Percentiles rank a stretch among this genome's conserved stretches.
Evolutionary conservation across 257 asterid genomes (phyloP).

Genomic region (Solanum habrochaites): DNA sequence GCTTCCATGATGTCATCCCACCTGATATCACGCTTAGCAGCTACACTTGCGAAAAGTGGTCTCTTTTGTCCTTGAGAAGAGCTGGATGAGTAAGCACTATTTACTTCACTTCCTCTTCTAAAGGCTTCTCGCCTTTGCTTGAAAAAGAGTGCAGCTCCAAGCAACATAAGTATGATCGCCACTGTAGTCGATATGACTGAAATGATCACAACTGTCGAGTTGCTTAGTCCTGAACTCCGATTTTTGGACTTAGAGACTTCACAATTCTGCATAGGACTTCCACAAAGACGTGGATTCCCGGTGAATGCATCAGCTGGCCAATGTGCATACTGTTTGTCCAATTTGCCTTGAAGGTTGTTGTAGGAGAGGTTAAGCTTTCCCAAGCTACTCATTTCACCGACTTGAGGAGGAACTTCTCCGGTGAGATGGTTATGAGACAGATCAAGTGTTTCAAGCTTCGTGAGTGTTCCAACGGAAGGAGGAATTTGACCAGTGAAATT

Average conservation of each 20-base stretch:
- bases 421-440: conserved; percentile 57
- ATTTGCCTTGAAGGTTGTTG: conserved; percentile 58
- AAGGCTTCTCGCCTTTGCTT: conserved; percentile 49
- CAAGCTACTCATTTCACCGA: conserved; percentile 74
- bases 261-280: conserved; percentile 63
- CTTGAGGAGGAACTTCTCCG: conserved; percentile 64
- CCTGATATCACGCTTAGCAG: conserved; percentile 40
- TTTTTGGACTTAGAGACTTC: conserved; percentile 7
- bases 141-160: conserved; percentile 58
- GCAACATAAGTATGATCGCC: conserved; percentile 34
- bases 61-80: conserved; percentile 67
- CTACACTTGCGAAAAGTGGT: conserved; percentile 38
- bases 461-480: conserved; percentile 35
- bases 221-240: conserved; percentile 17
- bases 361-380: conserved; percentile 66
- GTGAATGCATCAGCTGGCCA: conserved; percentile 70
- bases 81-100: conserved; percentile 43
- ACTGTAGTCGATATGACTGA: conserved; percentile 42
- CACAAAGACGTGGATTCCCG: conserved; percentile 65
- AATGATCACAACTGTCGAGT: conserved; percentile 46
- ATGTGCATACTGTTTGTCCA: conserved; percentile 46
- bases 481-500: conserved; percentile 63
- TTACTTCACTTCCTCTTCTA: conserved; percentile 23
- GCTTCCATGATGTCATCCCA: conserved; percentile 93
- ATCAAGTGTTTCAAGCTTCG: conserved; percentile 76